Evolutionary conservation across 2,329 filamentous ascomycete species (phyloP).

Genomic region (Rutstroemia sp.): DNA sequence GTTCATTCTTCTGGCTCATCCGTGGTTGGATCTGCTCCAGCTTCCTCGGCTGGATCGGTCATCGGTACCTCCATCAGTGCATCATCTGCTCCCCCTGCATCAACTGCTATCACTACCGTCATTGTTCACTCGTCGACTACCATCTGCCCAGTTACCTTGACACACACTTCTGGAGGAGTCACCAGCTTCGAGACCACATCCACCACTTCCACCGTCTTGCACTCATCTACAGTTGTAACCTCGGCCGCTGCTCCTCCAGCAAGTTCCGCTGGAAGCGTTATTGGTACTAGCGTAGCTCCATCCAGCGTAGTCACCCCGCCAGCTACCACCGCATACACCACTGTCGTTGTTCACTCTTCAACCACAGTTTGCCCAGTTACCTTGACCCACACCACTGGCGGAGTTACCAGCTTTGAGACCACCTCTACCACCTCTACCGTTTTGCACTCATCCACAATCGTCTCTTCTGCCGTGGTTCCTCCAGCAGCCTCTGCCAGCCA

Average conservation of each 20-base stretch:
- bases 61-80: conserved; percentile 13
- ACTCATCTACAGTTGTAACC: conserved; percentile 24
- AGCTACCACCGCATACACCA: conserved; percentile 18
- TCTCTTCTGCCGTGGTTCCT: conserved; percentile 10
- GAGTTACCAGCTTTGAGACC: conserved; percentile 18
- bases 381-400: conserved; percentile 14
- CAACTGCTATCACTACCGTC: conserved; percentile 20
- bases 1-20: conserved; percentile 10
- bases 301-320: background rate
- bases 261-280: conserved; percentile 1
- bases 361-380: conserved; percentile 29
- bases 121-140: conserved; percentile 22
- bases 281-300: conserved; percentile 1
- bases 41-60: background rate
- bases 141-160: conserved; percentile 26
- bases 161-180: conserved; percentile 13
- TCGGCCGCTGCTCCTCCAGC: background rate
- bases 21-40: background rate
- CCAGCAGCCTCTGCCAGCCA: conserved; percentile 5
- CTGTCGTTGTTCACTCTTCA: conserved; percentile 18
- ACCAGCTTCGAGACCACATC: conserved; percentile 20
- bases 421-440: conserved; percentile 29
- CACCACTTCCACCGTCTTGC: conserved; percentile 29
- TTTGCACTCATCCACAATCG: conserved; percentile 27
- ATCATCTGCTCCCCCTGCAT: background rate